Base-by-base conservation (phyloP, 23 red algal species). In the Gracilaria domingensis region DNA sequence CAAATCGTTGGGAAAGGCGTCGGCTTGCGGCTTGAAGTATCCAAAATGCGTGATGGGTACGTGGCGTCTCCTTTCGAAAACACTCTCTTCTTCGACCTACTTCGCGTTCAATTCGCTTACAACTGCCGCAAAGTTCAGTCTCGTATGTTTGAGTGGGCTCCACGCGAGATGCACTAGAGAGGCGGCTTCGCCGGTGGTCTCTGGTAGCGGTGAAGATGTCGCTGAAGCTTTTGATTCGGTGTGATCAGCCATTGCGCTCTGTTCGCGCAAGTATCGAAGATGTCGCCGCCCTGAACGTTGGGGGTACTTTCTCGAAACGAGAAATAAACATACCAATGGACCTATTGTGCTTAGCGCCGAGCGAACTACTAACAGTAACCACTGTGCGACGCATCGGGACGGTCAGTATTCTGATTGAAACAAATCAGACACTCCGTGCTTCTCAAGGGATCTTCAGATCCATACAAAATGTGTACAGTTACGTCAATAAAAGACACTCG, bases 1-100 rank as follows among this genome's bases (percentile, higher is more conserved):
- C 49, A 32, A 16, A 38, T 5, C 4, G 40, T 20, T 8, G 23
- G 8, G 40, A 79, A 79, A 32, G n/a, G 37, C 75, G 37, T 50
- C 75, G 23, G 2, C 4, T 2, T 37, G 25, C 9, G 75, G 35
- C 21, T 79, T 79, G 75, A 79, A 79, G 24, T 79, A 79, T 8
- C 35, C 75, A 4, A 51, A 38, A 20, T 79, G 75, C 28, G 75
- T 79, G 50, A 79, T 56, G 30, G 37, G 37, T 8, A 79, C 75
- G 51, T 79, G 40, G 5, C 37, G 45, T 5, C 9, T 37, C n/a
- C 75, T 3, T 37, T 79, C 75, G 32, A 79, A 79, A 37, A 79
- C 37, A 13, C 75, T 56, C 4, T 32, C 75, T 79, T 79, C 11
- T 79, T 32, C 5, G n/a, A 79, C 75, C 35, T 51, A 49, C 40